Evolutionary conservation across 2,329 filamentous ascomycete species (phyloP).

Genomic region (Xylariaceae sp.): DNA sequence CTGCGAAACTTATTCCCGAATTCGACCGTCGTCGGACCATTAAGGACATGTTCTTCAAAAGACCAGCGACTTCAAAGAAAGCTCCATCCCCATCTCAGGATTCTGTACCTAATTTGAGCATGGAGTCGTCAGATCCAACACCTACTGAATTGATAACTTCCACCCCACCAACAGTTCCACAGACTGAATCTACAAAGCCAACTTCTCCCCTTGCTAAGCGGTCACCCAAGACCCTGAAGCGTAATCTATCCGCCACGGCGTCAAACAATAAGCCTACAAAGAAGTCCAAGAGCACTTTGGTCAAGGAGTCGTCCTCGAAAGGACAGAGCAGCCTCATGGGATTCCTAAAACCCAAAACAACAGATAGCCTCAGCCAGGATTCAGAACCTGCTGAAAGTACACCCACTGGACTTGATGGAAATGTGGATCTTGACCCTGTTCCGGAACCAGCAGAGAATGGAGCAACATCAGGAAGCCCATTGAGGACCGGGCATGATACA

Average conservation of each 20-base stretch:
- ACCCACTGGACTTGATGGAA: slow-evolving; percentile 6
- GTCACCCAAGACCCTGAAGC: slow-evolving; percentile 21
- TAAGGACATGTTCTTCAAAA: slow-evolving; percentile 83
- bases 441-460: background rate
- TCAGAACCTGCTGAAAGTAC: slow-evolving; percentile 6
- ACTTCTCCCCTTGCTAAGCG: slow-evolving; percentile 15
- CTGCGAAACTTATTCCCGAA: slow-evolving; percentile 79
- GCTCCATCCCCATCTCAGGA: slow-evolving; percentile 3
- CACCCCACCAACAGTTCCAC: slow-evolving; percentile 16
- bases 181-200: slow-evolving; percentile 8
- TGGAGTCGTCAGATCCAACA: background rate
- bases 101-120: slow-evolving; percentile 1
- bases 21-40: slow-evolving; percentile 83
- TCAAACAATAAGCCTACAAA: slow-evolving; percentile 30
- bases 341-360: slow-evolving; percentile 67
- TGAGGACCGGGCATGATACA: background rate
- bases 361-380: slow-evolving; percentile 12
- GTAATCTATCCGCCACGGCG: slow-evolving; percentile 16
- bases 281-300: slow-evolving; percentile 31
- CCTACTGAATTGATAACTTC: background rate
- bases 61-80: slow-evolving; percentile 30
- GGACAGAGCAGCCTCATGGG: slow-evolving; percentile 62
- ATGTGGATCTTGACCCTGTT: slow-evolving; percentile 7
- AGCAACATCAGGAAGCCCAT: background rate
- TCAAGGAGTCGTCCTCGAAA: slow-evolving; percentile 30